Evolutionary conservation across 768 basidiomycete genomes (phyloP).

Genomic region (Ephemerocybe angulata): DNA sequence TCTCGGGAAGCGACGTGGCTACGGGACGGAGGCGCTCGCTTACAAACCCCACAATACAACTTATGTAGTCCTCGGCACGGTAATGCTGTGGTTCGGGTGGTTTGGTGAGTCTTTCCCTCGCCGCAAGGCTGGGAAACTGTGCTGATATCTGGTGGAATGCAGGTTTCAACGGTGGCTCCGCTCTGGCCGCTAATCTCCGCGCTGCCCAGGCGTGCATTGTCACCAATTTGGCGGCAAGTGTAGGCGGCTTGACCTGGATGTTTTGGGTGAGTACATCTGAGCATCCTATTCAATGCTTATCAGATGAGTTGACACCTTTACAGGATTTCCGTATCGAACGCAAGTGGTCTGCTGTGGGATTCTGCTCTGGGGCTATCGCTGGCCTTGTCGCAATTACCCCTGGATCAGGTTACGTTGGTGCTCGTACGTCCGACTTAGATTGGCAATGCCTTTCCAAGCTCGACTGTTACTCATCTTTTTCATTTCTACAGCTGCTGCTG

Average conservation of each 20-base stretch:
- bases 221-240: slow-evolving; percentile 87
- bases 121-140: background rate
- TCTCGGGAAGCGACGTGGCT: slow-evolving; percentile 88
- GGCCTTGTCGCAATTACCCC: slow-evolving; percentile 90
- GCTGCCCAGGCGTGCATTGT: slow-evolving; percentile 88
- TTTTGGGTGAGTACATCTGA: slow-evolving; percentile 55
- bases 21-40: slow-evolving; percentile 84
- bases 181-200: slow-evolving; percentile 83
- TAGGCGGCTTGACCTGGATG: slow-evolving; percentile 91
- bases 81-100: slow-evolving; percentile 95
- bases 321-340: slow-evolving; percentile 88
- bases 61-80: slow-evolving; percentile 88
- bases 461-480: background rate
- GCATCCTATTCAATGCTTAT: background rate
- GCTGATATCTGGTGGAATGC: background rate
- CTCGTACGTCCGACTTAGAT: slow-evolving; percentile 41
- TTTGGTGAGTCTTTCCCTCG: slow-evolving; percentile 46
- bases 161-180: slow-evolving; percentile 85
- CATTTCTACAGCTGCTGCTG: slow-evolving; percentile 58
- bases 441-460: background rate
- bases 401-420: slow-evolving; percentile 77
- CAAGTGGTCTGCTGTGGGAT: slow-evolving; percentile 92
- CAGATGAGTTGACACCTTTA: background rate
- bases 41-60: slow-evolving; percentile 96
- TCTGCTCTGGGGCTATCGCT: slow-evolving; percentile 91